Evolutionary conservation across 2,329 filamentous ascomycete species (phyloP).

Genomic region (Talaromyces sp.): DNA sequence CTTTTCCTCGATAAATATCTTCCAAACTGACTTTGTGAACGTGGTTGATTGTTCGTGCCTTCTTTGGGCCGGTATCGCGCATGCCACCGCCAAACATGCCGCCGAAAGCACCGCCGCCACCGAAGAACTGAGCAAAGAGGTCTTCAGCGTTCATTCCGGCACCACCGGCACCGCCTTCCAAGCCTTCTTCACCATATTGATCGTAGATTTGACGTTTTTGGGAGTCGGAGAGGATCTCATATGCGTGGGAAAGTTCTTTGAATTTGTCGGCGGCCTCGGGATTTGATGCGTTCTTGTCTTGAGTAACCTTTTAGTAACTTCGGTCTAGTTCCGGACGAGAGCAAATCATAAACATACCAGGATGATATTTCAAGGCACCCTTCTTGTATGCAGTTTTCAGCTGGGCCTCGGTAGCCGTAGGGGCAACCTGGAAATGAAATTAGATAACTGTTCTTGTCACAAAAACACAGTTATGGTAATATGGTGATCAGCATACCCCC

Average conservation of each 20-base stretch:
- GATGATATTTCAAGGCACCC: conserved; percentile 83
- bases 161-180: conserved; percentile 76
- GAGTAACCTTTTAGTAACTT: not conserved
- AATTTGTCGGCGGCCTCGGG: conserved; percentile 94
- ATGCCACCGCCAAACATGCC: conserved; percentile 78
- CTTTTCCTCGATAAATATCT: conserved; percentile 96
- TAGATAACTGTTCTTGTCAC: not conserved
- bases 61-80: conserved; percentile 76
- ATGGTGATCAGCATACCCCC: conserved; percentile 40
- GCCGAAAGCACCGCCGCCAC: conserved; percentile 69
- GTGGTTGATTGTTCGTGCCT: conserved; percentile 96
- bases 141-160: conserved; percentile 94
- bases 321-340: not conserved
- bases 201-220: conserved; percentile 93
- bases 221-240: conserved; percentile 88
- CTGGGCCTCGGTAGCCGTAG: conserved; percentile 77
- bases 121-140: conserved; percentile 96
- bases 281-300: conserved; percentile 96
- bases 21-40: conserved; percentile 97
- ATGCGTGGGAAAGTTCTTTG: conserved; percentile 94
- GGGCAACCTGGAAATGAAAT: conserved; percentile 60
- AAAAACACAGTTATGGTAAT: not conserved
- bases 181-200: conserved; percentile 94
- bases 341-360: conserved; percentile 64
- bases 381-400: conserved; percentile 96